Base-by-base conservation (phyloP, 192 early-diverging fungal species). In the Endogone sp. region DNA sequence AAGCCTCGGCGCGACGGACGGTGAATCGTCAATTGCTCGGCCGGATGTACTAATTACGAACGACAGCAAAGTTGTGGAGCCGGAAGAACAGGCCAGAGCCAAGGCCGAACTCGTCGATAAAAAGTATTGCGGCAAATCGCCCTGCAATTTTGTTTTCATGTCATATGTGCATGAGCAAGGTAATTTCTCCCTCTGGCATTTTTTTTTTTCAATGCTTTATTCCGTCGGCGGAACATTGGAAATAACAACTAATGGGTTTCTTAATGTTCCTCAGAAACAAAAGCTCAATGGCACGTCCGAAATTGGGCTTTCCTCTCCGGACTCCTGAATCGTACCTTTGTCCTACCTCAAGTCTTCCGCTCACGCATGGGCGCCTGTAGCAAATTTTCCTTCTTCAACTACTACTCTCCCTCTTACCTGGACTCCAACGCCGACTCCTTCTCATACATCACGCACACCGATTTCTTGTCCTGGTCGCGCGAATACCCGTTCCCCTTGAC, bases 101-200 rank as follows among this genome's bases (percentile, higher is more conserved):
- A 44, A 44, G 37, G 37, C 37, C 13, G 37, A 44, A 44, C 8
- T 20, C 4, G 27, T 60, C 20, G 59, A 70, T 63, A 16, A n/a
- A 24, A 62, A 62, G 62, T 70, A 70, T 63, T 70, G 68, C 31
- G 60, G 68, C 26, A n/a, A 8, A 6, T 26, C 61, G 1, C 30
- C 16, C 4, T 70, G 68, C 55, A 2, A 70, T 27, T 70, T 63
- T 63, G 28, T 70, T 23, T 62, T 70, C 37, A 28, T 61, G 24
- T 2, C 4, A 11, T 70, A 37, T 49, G 16, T 64, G 1, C 3
- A 2, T 9, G 68, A 70, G 62, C 60, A 70, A 63, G 37, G 37
- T 44, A 44, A 44, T 44, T 44, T 44, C 13, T 44, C 4, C 13
- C 13, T 44, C 4, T 44, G 37, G 37, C 37, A 44, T 44, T 8